Conservation (phyloP, 2,329 filamentous ascomycete genomes). For the Colletotrichum sp. region DNA sequence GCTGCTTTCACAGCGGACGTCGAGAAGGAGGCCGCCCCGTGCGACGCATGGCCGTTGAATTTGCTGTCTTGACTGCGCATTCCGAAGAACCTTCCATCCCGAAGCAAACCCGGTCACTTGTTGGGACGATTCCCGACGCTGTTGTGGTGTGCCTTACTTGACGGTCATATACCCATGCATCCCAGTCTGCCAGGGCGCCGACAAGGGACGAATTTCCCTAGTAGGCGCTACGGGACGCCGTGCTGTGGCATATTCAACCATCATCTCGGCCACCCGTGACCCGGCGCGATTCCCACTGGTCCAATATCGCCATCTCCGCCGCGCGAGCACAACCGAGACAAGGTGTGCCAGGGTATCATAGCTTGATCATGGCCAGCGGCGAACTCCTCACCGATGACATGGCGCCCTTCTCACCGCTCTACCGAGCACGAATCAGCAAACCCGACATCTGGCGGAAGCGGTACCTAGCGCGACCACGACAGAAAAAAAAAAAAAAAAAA, state of each 20-base stretch:
- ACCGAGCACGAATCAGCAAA: neutral
- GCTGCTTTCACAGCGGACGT: neutral
- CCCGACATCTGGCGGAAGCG: neutral
- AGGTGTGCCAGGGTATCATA: neutral
- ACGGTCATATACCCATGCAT: constrained; percentile 7
- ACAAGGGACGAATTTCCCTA: constrained; percentile 5
- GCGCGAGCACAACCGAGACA: neutral
- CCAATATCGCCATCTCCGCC: neutral
- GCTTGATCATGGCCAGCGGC: neutral
- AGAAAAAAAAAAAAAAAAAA: too few species aligned
- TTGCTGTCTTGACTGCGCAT: neutral
- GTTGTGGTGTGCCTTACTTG: neutral
- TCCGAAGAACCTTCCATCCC: neutral
- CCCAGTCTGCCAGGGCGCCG: constrained; percentile 3
- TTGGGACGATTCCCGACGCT: constrained; percentile 15
- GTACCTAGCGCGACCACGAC: neutral
- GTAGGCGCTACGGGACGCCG: neutral
- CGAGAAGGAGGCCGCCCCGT: neutral
- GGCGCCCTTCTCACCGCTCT: constrained; percentile 6
- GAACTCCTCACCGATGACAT: constrained; percentile 7
- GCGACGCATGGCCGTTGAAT: neutral
- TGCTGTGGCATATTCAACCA: neutral
- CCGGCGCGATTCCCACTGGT: neutral
- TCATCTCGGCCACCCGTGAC: neutral
- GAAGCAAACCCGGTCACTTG: constrained; percentile 10